phyloP scores from a whole-genome alignment of 106 monocot species.

The Vanilla planifolia region DNA sequence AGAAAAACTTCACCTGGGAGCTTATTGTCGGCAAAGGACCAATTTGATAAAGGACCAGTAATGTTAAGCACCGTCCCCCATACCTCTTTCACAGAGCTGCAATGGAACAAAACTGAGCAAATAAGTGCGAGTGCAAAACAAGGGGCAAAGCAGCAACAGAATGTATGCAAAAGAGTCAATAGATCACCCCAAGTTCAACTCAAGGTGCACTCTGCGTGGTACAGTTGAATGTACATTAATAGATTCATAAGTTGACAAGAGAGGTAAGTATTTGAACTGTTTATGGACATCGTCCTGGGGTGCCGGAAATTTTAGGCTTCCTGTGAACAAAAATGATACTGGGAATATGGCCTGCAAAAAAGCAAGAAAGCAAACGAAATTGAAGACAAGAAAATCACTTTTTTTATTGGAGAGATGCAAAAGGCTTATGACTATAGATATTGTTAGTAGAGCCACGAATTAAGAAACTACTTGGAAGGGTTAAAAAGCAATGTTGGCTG shows the following conservation, averaged over 20 bases:
- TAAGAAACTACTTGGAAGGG: too few relatives aligned
- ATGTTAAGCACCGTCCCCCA: constrained; percentile 85
- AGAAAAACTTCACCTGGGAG: constrained; percentile 53
- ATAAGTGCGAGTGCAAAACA: not conserved
- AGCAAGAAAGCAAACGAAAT: constrained; percentile 1
- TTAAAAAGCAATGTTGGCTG: too few relatives aligned
- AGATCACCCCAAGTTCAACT: constrained; percentile 68
- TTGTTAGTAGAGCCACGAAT: too few relatives aligned
- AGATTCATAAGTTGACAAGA: constrained; percentile 26
- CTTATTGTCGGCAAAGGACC: constrained; percentile 83
- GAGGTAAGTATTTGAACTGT: constrained; percentile 56
- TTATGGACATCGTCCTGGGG: constrained; percentile 36
- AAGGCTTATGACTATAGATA: too few relatives aligned
- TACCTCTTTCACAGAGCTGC: constrained; percentile 74
- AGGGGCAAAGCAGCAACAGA: not conserved
- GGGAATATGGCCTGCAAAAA: constrained; percentile 72
- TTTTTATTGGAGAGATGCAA: not conserved
- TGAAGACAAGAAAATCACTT: not conserved
- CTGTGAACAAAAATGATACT: constrained; percentile 70
- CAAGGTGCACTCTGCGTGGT: constrained; percentile 59
- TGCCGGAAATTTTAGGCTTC: constrained; percentile 72
- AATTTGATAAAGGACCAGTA: constrained; percentile 86
- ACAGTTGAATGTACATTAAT: constrained; percentile 16
- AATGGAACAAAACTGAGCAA: constrained; percentile 6
- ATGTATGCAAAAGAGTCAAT: not conserved